Conservation (phyloP, 1,284 basidiomycete species). For the Rhodotorula sp. region DNA sequence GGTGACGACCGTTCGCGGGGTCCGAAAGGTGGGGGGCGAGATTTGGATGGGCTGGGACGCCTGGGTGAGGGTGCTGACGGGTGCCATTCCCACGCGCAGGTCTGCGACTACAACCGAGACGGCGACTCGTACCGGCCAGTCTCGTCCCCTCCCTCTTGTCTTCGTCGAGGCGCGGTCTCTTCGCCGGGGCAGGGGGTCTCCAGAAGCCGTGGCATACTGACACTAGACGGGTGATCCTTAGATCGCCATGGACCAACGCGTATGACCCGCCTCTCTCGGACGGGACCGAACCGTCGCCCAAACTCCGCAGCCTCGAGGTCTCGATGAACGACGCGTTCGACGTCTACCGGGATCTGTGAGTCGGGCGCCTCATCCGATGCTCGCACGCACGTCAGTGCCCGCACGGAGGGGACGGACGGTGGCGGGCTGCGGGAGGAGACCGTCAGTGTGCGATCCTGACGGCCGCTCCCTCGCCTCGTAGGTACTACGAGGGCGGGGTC, state of each 20-base stretch:
- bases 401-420: not conserved
- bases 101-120: slow-evolving; percentile 87
- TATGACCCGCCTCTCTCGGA: slow-evolving; percentile 86
- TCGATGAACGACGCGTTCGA: slow-evolving; percentile 95
- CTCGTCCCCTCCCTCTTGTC: not conserved
- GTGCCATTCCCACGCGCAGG: slow-evolving; percentile 6
- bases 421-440: not conserved
- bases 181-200: too few species aligned
- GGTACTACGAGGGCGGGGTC: slow-evolving; percentile 94
- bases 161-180: not conserved
- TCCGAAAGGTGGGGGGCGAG: too few species aligned
- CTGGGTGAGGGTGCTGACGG: not conserved
- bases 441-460: not conserved
- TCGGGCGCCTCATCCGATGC: slow-evolving; percentile 1
- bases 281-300: slow-evolving; percentile 77
- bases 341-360: slow-evolving; percentile 90
- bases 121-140: slow-evolving; percentile 86
- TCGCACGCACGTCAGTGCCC: not conserved
- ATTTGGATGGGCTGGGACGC: too few species aligned
- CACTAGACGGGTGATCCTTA: slow-evolving; percentile 47
- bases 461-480: slow-evolving; percentile 45
- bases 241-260: slow-evolving; percentile 95
- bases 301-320: slow-evolving; percentile 86
- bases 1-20: too few species aligned
- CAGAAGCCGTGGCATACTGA: not conserved